Conservation (phyloP, 2,329 filamentous ascomycete species). For the Macrophomina phaseolina region DNA sequence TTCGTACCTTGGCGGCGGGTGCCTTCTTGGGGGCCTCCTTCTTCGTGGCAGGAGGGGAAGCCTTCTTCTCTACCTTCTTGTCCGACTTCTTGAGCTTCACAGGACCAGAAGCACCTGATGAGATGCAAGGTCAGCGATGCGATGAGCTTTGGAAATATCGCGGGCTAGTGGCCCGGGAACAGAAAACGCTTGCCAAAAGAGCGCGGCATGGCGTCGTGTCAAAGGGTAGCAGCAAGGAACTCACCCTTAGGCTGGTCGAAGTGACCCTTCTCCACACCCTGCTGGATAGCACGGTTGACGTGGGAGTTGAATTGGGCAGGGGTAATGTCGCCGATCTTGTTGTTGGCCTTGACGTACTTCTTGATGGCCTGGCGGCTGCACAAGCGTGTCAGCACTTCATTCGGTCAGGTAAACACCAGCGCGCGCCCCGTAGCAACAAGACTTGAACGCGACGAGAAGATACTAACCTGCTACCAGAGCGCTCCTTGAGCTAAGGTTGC, state of each 20-base stretch:
- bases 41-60: slow-evolving; percentile 32
- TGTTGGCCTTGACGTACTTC: slow-evolving; percentile 77
- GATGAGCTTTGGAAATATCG: slow-evolving; percentile 1
- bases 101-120: slow-evolving; percentile 77
- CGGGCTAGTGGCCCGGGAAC: slow-evolving; percentile 27
- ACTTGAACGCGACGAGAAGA: slow-evolving; percentile 35
- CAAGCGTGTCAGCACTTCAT: slow-evolving; percentile 42
- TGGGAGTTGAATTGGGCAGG: slow-evolving; percentile 70
- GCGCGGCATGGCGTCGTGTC: too few relatives aligned
- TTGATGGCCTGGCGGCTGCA: slow-evolving; percentile 72
- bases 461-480: slow-evolving; percentile 72
- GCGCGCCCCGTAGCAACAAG: slow-evolving; percentile 35
- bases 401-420: slow-evolving; percentile 33
- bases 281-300: slow-evolving; percentile 84
- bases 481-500: slow-evolving; percentile 68
- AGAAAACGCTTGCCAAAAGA: slow-evolving; percentile 34
- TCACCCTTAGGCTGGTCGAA: slow-evolving; percentile 91
- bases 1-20: slow-evolving; percentile 28
- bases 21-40: slow-evolving; percentile 36
- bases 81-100: slow-evolving; percentile 92
- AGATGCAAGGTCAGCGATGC: not conserved
- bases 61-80: slow-evolving; percentile 22
- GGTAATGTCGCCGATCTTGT: slow-evolving; percentile 63
- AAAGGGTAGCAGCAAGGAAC: slow-evolving; percentile 37
- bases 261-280: slow-evolving; percentile 82